These are phyloP conservation scores for Suillus subluteus DNA, from an alignment of 768 basidiomycete species.

Conservation along the genomic window DNA sequence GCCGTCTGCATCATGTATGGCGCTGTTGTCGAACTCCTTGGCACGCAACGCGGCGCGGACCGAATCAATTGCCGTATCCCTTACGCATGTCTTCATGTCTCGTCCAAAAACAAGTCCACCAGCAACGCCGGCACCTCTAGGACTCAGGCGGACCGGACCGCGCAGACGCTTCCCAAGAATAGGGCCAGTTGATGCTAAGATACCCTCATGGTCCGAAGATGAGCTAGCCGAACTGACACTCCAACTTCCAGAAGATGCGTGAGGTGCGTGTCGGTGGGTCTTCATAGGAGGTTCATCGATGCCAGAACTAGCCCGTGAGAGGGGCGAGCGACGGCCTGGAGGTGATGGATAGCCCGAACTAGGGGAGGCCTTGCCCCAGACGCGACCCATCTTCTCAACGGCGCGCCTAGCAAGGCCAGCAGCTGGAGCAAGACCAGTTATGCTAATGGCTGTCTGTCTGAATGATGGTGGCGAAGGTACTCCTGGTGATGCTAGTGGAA, in stretches of 20 bases:
- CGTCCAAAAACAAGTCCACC: slow-evolving; percentile 71
- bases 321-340: slow-evolving; percentile 38
- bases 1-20: background rate
- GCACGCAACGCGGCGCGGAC: slow-evolving; percentile 13
- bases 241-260: no score
- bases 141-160: slow-evolving; percentile 47
- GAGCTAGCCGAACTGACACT: no score
- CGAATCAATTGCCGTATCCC: slow-evolving; percentile 55
- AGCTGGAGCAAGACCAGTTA: slow-evolving; percentile 71
- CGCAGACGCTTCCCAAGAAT: slow-evolving; percentile 58
- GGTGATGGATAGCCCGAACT: slow-evolving; percentile 51
- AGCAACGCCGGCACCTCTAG: slow-evolving; percentile 36
- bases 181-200: slow-evolving; percentile 46
- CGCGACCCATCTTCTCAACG: slow-evolving; percentile 75
- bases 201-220: slow-evolving; percentile 50
- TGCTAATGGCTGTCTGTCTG: slow-evolving; percentile 73
- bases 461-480: slow-evolving; percentile 37
- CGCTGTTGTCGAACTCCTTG: slow-evolving; percentile 10
- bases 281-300: slow-evolving; percentile 32
- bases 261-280: slow-evolving; percentile 51
- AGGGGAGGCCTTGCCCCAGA: slow-evolving; percentile 50
- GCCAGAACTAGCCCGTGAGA: slow-evolving; percentile 45
- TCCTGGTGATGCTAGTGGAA: slow-evolving; percentile 11
- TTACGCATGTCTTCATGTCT: slow-evolving; percentile 56
- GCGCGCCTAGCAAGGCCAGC: slow-evolving; percentile 78